phyloP scores from a whole-genome alignment of 2,329 filamentous ascomycete species.

The Alternaria brassicicola region DNA sequence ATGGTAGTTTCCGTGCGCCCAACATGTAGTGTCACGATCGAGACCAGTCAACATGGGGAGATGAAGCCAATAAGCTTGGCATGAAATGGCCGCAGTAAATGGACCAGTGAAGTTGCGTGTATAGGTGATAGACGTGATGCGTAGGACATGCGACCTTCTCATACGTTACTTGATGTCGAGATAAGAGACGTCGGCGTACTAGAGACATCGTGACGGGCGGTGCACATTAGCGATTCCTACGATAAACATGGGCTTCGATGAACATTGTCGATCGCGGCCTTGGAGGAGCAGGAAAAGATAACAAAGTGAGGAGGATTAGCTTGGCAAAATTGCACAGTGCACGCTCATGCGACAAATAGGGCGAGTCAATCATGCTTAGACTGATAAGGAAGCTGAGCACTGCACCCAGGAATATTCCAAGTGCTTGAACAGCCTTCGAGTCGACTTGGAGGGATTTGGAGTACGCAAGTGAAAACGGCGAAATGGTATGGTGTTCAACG shows the following conservation, averaged over 20 bases:
- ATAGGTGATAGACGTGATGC: background rate
- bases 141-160: background rate
- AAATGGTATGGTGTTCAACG: slow-evolving; percentile 6
- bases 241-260: slow-evolving; percentile 1
- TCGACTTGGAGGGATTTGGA: background rate
- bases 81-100: background rate
- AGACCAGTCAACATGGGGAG: background rate
- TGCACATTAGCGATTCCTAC: background rate
- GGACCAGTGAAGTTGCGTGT: background rate
- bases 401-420: background rate
- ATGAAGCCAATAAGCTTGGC: background rate
- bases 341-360: background rate
- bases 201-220: background rate
- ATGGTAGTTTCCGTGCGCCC: background rate
- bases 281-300: slow-evolving; percentile 19
- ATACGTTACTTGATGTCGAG: background rate
- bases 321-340: slow-evolving; percentile 17
- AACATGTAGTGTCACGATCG: background rate
- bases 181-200: background rate
- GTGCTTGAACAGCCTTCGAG: background rate
- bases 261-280: background rate
- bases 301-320: slow-evolving; percentile 11
- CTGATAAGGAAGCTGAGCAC: slow-evolving; percentile 25
- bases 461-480: background rate
- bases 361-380: slow-evolving; percentile 9